Base-by-base conservation (phyloP, 805 yeast species). In the Candida bentonensis region DNA sequence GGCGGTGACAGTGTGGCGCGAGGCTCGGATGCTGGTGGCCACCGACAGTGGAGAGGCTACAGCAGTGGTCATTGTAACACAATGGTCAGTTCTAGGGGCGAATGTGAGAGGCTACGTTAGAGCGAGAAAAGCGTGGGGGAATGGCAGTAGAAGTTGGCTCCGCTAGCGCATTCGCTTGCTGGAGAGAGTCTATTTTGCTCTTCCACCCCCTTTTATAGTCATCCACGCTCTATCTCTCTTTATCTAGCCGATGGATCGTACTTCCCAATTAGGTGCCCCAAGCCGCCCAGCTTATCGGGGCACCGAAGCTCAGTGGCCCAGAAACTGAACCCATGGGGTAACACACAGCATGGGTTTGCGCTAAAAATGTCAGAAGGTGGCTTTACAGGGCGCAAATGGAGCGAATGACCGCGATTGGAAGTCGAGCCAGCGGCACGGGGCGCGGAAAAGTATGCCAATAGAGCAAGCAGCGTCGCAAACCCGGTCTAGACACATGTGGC, bases 161-260 rank as follows among this genome's bases (percentile, higher is more conserved):
- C 5, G n/a, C 36, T 9, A 30, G 13, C 7, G 36, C 7, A 4
- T 30, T 25, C 7, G n/a, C 17, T 30, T 30, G 7, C 36, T 9
- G 7, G 11, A 5, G 5, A 30, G 36, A 25, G 11, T 25, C 13
- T 9, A 7, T 7, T 13, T 30, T 11, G 36, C 36, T 11, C 7
- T 30, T 30, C 7, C 7, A 30, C n/a, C 7, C 17, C 20, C n/a
- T 17, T 9, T 17, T 30, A 30, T 30, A 13, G 5, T 5, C 36
- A 11, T 9, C 17, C 17, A 9, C 20, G 7, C 7, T 9, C 7
- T 11, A 9, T 11, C n/a, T n/a, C n/a, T n/a, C n/a, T n/a, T n/a
- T n/a, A n/a, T n/a, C n/a, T n/a, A n/a, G n/a, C n/a, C n/a, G 36
- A 30, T 30, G 36, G 36, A 30, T 9, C 11, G 36, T 30, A 30